Conservation (phyloP, 805 yeast species). For the Cyberlindnera mycetangii region DNA sequence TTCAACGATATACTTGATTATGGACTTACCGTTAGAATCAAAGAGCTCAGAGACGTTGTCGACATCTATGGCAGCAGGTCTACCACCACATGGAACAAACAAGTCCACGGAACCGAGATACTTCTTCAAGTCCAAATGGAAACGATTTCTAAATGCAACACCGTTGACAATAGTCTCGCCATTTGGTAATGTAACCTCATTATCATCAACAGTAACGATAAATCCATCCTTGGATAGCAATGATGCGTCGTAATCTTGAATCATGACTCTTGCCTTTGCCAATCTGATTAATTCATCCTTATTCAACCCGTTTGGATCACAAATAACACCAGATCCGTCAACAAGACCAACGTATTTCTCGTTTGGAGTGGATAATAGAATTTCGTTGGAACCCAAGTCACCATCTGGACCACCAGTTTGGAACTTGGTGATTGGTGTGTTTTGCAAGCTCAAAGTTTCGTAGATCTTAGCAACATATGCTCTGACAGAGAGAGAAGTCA, state of each 20-base stretch:
- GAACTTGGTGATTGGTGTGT: slow-evolving; percentile 64
- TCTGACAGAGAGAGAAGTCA: slow-evolving; percentile 94
- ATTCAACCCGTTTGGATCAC: slow-evolving; percentile 87
- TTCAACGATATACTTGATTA: slow-evolving; percentile 88
- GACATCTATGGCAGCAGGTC: slow-evolving; percentile 93
- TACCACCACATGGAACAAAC: slow-evolving; percentile 98
- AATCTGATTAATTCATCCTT: slow-evolving; percentile 73
- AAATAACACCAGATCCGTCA: slow-evolving; percentile 94
- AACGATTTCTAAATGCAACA: slow-evolving; percentile 82
- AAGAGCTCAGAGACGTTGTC: slow-evolving; percentile 73
- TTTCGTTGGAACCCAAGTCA: slow-evolving; percentile 95
- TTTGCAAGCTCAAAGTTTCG: slow-evolving; percentile 63
- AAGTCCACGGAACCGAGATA: slow-evolving; percentile 66
- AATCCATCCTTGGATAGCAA: slow-evolving; percentile 76
- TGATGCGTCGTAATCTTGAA: slow-evolving; percentile 62
- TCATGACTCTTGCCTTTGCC: slow-evolving; percentile 75
- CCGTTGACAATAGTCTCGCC: slow-evolving; percentile 80
- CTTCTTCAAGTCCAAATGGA: slow-evolving; percentile 73
- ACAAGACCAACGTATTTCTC: slow-evolving; percentile 86
- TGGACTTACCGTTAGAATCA: slow-evolving; percentile 68
- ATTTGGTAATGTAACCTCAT: slow-evolving; percentile 67
- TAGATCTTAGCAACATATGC: slow-evolving; percentile 87
- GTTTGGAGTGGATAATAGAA: slow-evolving; percentile 67
- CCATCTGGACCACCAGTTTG: slow-evolving; percentile 99
- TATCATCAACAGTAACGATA: slow-evolving; percentile 81